phyloP scores from a whole-genome alignment of 768 basidiomycete species.

The Dioszegia crocea region DNA sequence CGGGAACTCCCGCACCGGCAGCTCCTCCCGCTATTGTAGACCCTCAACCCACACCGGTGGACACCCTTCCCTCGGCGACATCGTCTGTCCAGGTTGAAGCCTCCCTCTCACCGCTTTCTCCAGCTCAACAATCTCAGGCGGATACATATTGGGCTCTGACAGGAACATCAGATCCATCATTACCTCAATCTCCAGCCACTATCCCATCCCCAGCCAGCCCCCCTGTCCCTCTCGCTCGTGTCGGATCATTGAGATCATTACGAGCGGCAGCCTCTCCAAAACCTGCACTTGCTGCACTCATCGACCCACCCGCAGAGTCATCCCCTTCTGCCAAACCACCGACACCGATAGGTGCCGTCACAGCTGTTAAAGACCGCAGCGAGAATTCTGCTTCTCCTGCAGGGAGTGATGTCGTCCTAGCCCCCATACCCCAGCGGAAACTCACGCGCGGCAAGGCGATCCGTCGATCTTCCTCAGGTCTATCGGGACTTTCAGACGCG shows the following conservation, averaged over 20 bases:
- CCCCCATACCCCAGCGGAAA: slow-evolving; percentile 12
- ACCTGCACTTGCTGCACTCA: too few species aligned
- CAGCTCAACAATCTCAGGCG: not conserved
- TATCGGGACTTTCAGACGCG: not conserved
- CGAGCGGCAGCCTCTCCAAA: too few species aligned
- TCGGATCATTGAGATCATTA: too few species aligned
- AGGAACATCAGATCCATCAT: not conserved
- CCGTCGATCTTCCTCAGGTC: slow-evolving; percentile 24
- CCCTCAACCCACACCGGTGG: too few species aligned
- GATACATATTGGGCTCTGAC: not conserved
- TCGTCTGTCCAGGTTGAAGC: not conserved
- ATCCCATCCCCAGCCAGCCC: too few species aligned
- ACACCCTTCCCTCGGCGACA: not conserved
- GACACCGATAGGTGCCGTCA: too few species aligned
- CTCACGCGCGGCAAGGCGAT: slow-evolving; percentile 24
- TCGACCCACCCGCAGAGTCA: too few species aligned
- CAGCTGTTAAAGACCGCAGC: too few species aligned
- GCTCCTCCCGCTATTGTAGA: too few species aligned
- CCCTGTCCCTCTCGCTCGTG: too few species aligned
- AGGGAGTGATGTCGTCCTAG: slow-evolving; percentile 6
- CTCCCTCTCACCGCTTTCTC: not conserved
- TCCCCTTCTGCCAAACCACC: too few species aligned
- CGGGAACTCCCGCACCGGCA: not conserved
- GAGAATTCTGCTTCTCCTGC: not conserved
- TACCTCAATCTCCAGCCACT: too few species aligned